Evolutionary conservation across 1,284 basidiomycete species (phyloP).

Genomic region (Vanrija sp.): DNA sequence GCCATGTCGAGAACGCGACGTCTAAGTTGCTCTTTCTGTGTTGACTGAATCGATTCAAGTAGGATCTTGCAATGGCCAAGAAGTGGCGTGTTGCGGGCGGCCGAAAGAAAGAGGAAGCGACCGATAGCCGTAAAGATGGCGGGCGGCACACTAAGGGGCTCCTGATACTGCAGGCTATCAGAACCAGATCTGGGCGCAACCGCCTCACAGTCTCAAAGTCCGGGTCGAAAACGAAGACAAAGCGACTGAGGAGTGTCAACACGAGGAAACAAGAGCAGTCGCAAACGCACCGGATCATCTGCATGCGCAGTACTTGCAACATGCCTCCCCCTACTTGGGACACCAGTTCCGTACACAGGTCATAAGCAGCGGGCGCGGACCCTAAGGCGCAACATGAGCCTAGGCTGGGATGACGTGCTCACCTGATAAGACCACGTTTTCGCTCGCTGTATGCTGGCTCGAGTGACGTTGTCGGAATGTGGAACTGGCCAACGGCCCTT

Average conservation of each 20-base stretch:
- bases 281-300: slow-evolving; percentile 22
- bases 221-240: slow-evolving; percentile 26
- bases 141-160: background rate
- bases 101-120: slow-evolving; percentile 14
- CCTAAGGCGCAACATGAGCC: too few species aligned
- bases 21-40: background rate
- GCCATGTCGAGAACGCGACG: background rate
- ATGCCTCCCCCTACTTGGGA: slow-evolving; percentile 17
- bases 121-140: slow-evolving; percentile 11
- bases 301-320: slow-evolving; percentile 12
- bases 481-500: too few species aligned
- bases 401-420: too few species aligned
- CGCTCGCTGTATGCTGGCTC: too few species aligned
- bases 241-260: slow-evolving; percentile 20
- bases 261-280: too few species aligned
- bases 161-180: slow-evolving; percentile 13
- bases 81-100: slow-evolving; percentile 5
- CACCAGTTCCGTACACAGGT: too few species aligned
- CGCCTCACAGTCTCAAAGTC: slow-evolving; percentile 6
- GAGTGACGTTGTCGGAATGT: too few species aligned
- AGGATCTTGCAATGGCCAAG: background rate
- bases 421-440: too few species aligned
- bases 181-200: background rate
- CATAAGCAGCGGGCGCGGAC: too few species aligned
- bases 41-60: slow-evolving; percentile 1